A percentile compares a stretch with the other conserved stretches of the same genome.
Conservation (phyloP, 257 asterid species). For the Coffea eugenioides region DNA sequence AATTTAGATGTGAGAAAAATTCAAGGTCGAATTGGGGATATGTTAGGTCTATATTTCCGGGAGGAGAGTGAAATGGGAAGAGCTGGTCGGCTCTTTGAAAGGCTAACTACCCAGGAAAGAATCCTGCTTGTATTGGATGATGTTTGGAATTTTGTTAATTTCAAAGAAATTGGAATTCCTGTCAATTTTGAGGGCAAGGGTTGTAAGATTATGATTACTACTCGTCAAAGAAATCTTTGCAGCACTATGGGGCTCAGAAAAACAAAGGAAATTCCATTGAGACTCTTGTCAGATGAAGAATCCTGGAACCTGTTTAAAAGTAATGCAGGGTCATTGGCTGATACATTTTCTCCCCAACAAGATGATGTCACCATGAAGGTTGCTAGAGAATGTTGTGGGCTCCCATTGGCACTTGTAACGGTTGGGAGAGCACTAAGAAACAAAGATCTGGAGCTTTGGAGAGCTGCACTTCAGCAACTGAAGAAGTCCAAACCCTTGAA, state of each 20-base stretch:
- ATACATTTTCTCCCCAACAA: neutral
- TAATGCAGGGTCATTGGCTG: neutral
- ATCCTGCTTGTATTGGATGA: conserved; percentile 20
- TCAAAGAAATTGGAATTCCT: conserved; percentile 19
- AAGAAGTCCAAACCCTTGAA: conserved; percentile 6
- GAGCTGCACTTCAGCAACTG: too few relatives aligned
- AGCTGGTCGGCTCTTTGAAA: conserved; percentile 1
- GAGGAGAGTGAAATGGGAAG: conserved; percentile 8
- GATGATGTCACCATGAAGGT: neutral
- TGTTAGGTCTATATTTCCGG: neutral
- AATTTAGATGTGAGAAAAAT: conserved; percentile 5
- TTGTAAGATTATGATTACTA: conserved; percentile 5
- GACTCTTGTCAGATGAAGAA: neutral
- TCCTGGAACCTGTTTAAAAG: neutral
- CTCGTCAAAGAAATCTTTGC: neutral
- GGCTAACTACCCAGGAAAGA: conserved; percentile 5
- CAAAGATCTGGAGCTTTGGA: too few relatives aligned
- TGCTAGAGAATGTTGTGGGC: conserved; percentile 5
- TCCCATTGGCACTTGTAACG: too few relatives aligned
- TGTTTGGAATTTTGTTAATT: conserved; percentile 15
- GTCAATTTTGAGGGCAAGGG: neutral
- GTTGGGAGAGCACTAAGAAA: too few relatives aligned
- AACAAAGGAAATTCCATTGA: neutral
- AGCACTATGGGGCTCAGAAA: neutral
- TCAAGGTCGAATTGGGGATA: conserved; percentile 10